Conservation (phyloP, 2,329 filamentous ascomycete species). For the Trematosphaeria pertusa region DNA sequence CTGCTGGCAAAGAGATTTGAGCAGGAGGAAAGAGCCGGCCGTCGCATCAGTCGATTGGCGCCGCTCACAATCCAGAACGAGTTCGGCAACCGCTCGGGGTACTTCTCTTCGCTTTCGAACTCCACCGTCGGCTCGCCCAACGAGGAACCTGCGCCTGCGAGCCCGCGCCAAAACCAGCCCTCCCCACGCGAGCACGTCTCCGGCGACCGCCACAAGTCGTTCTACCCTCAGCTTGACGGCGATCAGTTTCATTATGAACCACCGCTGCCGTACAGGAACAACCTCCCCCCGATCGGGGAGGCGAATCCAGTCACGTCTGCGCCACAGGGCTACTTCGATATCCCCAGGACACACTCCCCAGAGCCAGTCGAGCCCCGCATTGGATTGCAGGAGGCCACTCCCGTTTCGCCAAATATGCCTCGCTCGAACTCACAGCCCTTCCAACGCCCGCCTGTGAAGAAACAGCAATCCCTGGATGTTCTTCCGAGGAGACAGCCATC, state of each 20-base stretch:
- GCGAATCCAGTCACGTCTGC: constrained; percentile 25
- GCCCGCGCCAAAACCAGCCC: constrained; percentile 26
- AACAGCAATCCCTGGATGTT: constrained; percentile 51
- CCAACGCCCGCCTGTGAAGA: constrained; percentile 36
- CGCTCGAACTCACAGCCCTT: constrained; percentile 43
- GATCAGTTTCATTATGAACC: constrained; percentile 36
- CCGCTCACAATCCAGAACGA: constrained; percentile 84
- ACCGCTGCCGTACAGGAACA: constrained; percentile 37
- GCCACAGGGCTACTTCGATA: constrained; percentile 53
- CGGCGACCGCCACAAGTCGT: constrained; percentile 43
- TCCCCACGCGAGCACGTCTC: constrained; percentile 38
- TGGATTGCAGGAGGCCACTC: constrained; percentile 53
- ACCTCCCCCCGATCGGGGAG: constrained; percentile 46
- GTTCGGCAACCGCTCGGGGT: constrained; percentile 77
- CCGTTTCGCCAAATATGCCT: constrained; percentile 45
- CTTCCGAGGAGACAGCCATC: constrained; percentile 33
- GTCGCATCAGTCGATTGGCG: constrained; percentile 83
- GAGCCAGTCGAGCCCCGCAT: constrained; percentile 52
- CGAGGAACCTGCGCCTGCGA: constrained; percentile 44
- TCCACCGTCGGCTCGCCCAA: constrained; percentile 62
- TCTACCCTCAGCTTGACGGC: constrained; percentile 44
- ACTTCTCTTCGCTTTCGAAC: constrained; percentile 75
- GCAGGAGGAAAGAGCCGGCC: constrained; percentile 72
- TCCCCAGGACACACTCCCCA: constrained; percentile 55
- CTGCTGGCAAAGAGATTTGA: constrained; percentile 87